These are phyloP conservation scores for Pseudonitzschia multiseries DNA, from an alignment of 108 stramenopile species.

Conservation along the genomic window DNA sequence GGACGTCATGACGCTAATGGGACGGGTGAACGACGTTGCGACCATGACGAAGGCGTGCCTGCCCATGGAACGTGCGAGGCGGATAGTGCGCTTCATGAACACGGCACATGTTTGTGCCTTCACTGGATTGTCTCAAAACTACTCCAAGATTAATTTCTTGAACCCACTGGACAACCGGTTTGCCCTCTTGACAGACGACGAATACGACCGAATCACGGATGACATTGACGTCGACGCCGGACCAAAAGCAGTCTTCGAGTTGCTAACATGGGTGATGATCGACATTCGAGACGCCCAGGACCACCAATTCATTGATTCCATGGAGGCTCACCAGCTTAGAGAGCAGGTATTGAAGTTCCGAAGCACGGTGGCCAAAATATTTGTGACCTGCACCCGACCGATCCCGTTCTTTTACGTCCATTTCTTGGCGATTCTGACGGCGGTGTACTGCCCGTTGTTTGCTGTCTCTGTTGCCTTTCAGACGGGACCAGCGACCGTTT, in stretches of 20 bases:
- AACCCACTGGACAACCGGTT: constrained; percentile 31
- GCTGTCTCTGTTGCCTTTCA: constrained; percentile 20
- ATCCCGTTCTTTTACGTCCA: constrained; percentile 59
- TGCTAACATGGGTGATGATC: constrained; percentile 29
- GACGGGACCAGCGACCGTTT: constrained; percentile 16
- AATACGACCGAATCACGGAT: constrained; percentile 25
- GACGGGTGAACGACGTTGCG: constrained; percentile 52
- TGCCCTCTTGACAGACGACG: constrained; percentile 34
- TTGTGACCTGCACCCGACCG: constrained; percentile 41
- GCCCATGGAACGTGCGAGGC: constrained; percentile 33
- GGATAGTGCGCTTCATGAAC: constrained; percentile 50
- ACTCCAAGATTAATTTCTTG: constrained; percentile 35
- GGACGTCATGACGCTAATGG: constrained; percentile 39
- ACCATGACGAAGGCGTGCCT: constrained; percentile 26
- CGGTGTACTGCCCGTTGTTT: constrained; percentile 48
- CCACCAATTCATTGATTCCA: constrained; percentile 15
- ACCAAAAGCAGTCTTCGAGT: constrained; percentile 16
- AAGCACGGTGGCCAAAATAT: constrained; percentile 27
- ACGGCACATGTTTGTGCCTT: constrained; percentile 53
- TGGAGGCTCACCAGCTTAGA: constrained; percentile 22
- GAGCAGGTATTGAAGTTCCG: constrained; percentile 28
- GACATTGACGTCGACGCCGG: constrained; percentile 38
- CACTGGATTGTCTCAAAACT: constrained; percentile 39
- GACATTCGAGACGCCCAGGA: constrained; percentile 21
- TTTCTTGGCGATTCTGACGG: constrained; percentile 45